Evolutionary conservation across 176 grass and related monocot species (phyloP).

Genomic region (Oryza coarctata): DNA sequence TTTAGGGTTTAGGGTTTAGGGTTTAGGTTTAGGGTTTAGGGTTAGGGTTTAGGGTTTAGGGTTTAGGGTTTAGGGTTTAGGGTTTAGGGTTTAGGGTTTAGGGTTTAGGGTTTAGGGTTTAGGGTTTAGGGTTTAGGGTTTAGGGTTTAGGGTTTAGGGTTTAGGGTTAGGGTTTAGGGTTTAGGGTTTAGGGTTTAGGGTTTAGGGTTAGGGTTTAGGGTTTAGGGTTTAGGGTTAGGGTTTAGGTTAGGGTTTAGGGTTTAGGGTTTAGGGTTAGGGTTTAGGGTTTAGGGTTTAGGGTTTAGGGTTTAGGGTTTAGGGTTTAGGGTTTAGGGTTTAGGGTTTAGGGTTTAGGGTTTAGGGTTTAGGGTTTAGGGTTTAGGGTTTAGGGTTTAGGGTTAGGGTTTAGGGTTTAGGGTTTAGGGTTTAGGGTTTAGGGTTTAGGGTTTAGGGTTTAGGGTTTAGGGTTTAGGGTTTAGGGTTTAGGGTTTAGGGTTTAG

Average conservation of each 20-base stretch:
- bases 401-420: conserved; percentile 29
- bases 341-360: conserved; percentile 12
- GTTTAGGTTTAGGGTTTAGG: conserved; percentile 31
- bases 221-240: conserved; percentile 33
- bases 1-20: no score
- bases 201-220: conserved; percentile 21
- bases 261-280: no score
- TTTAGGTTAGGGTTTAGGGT: conserved; percentile 37
- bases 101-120: conserved; percentile 24
- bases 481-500: conserved; percentile 18
- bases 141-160: conserved; percentile 27
- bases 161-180: conserved; percentile 28
- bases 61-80: conserved; percentile 31
- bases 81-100: conserved; percentile 38
- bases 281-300: no score
- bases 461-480: conserved; percentile 28
- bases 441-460: conserved; percentile 27
- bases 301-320: conserved; percentile 27
- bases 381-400: conserved; percentile 33
- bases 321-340: conserved; percentile 10
- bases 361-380: conserved; percentile 21
- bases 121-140: conserved; percentile 30
- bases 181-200: no score
- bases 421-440: conserved; percentile 36
- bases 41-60: conserved; percentile 28